Base-by-base conservation (phyloP, 2,329 filamentous ascomycete genomes). In the Phyllosticta citriasiana region DNA sequence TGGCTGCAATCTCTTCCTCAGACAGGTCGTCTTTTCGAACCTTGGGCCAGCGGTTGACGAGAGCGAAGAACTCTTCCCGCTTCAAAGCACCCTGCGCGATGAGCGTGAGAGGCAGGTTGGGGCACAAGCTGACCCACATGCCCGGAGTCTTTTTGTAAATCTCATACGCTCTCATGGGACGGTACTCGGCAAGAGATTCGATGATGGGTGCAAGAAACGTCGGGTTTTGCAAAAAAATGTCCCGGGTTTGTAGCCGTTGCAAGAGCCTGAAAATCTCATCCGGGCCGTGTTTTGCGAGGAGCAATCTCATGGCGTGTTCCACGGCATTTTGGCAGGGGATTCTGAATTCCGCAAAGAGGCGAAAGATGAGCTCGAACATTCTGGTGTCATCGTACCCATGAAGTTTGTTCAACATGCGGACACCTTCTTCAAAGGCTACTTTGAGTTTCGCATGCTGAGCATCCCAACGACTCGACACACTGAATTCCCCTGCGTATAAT, bases 81-180 rank as follows among this genome's bases (percentile, higher is more conserved):
- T 50, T 51, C n/a, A 62, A 50, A 10, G 16, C 22, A 26, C 51
- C 60, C 12, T 62, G 52, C 30, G 26, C 30, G 19, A 62, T 57
- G 35, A 62, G 60, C n/a, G 52, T 19, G n/a, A 62, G 33, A 2
- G 56, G 55, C 2, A 62, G 51, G 19, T 50, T 47, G 7, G 60
- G 60, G 22, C 56, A 62, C 8, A 57, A 33, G 55, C 55, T 55
- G 2, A 62, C 51, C 55, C 26, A 52, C 12, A 62, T 26, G 12
- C 27, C n/a, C 12, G 24, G 25, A 56, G 47, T 54, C 30, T 27
- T 10, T n/a, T 40, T 55, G 55, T 35, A 62, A 30, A 33, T 57
- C 51, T 62, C 55, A 4, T 55, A 26, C 6, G 60, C 60, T 19
- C 53, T 22, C 19, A 50, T n/a, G 3, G 60, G 56, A 26, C 50